Conservation (phyloP, 306 rosid species). For the Dryas octopetala region DNA sequence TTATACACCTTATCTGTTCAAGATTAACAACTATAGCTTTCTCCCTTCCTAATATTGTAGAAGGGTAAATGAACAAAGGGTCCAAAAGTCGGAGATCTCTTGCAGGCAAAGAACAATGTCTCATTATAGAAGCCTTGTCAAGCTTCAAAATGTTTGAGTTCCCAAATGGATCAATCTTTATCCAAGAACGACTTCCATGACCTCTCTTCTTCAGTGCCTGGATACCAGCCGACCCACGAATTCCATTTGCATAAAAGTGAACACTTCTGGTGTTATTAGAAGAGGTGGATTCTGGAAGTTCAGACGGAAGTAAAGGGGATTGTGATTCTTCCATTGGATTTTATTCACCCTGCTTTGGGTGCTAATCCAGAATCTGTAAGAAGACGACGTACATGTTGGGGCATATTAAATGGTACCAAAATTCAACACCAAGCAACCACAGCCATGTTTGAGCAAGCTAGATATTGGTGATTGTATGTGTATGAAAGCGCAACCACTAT, state of each 20-base stretch:
- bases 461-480: neutral
- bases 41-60: slow-evolving; percentile 81
- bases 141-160: slow-evolving; percentile 60
- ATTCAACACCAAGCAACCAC: slow-evolving; percentile 25
- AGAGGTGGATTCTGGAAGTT: slow-evolving; percentile 32
- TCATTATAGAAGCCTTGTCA: slow-evolving; percentile 93
- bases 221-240: slow-evolving; percentile 43
- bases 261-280: slow-evolving; percentile 30
- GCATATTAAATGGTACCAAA: slow-evolving; percentile 18
- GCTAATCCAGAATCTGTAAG: slow-evolving; percentile 15
- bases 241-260: slow-evolving; percentile 31
- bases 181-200: slow-evolving; percentile 97
- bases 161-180: slow-evolving; percentile 68
- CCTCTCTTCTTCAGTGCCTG: slow-evolving; percentile 78
- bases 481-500: neutral
- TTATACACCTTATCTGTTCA: slow-evolving; percentile 92
- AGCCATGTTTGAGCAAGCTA: slow-evolving; percentile 7
- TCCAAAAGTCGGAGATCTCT: slow-evolving; percentile 94
- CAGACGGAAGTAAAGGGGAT: slow-evolving; percentile 31
- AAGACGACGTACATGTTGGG: slow-evolving; percentile 11
- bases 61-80: slow-evolving; percentile 90
- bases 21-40: slow-evolving; percentile 92
- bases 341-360: slow-evolving; percentile 18
- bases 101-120: slow-evolving; percentile 81
- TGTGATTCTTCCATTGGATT: slow-evolving; percentile 51